A percentile compares a stretch with the other conserved stretches of the same genome.
Evolutionary conservation across 2,329 filamentous ascomycete genomes (phyloP).

Genomic region (Thielaviopsis euricoi): DNA sequence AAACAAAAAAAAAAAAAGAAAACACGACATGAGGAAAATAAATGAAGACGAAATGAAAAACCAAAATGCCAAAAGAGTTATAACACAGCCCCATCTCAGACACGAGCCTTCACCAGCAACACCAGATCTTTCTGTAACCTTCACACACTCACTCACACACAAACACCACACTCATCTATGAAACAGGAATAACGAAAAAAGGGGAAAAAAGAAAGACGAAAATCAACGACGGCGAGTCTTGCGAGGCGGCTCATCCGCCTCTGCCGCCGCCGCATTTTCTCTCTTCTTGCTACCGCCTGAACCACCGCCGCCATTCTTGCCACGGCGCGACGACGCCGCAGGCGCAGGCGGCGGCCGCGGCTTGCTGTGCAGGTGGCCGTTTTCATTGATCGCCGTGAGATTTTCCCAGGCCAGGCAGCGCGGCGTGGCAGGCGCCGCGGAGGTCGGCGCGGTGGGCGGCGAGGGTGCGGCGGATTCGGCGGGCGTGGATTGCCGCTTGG

Average conservation of each 20-base stretch:
- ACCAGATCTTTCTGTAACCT: no score
- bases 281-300: conserved; percentile 24
- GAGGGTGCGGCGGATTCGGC: conserved; percentile 23
- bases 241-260: conserved; percentile 14
- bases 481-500: background rate
- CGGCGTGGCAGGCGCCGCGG: no score
- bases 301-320: no score
- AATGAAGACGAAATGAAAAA: background rate
- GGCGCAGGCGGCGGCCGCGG: conserved; percentile 33
- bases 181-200: background rate
- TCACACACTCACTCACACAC: no score
- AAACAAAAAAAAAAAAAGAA: conserved; percentile 3
- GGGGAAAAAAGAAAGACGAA: background rate
- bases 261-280: conserved; percentile 20
- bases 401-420: conserved; percentile 40
- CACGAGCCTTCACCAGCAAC: no score
- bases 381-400: conserved; percentile 37
- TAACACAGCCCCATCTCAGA: no score
- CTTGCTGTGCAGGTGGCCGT: conserved; percentile 41
- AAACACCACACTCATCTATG: no score
- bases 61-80: background rate
- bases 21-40: background rate
- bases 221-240: conserved; percentile 14
- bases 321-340: no score
- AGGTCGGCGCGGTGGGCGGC: conserved; percentile 18